phyloP scores from a whole-genome alignment of 2,329 filamentous ascomycete species.

The Aureobasidium melanogenum region DNA sequence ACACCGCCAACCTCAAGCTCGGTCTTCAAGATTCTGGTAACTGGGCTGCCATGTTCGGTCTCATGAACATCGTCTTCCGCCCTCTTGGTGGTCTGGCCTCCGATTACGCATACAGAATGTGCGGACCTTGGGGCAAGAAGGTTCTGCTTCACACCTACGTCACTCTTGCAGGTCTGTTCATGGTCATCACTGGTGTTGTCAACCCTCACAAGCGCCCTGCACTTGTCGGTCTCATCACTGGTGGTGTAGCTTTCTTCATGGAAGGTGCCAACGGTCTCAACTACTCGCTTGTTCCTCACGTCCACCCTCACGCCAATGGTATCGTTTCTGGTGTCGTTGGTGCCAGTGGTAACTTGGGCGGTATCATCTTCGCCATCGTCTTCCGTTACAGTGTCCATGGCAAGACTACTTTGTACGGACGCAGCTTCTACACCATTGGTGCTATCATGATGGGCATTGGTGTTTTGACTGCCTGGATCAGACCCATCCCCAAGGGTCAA shows the following conservation, averaged over 20 bases:
- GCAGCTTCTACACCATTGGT: slow-evolving; percentile 74
- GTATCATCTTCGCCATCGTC: slow-evolving; percentile 73
- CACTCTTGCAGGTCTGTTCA: slow-evolving; percentile 49
- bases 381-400: slow-evolving; percentile 53
- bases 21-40: slow-evolving; percentile 46
- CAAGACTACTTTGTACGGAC: slow-evolving; percentile 56
- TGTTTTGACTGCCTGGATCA: slow-evolving; percentile 55
- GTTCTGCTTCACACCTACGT: slow-evolving; percentile 48
- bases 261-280: slow-evolving; percentile 81
- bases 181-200: slow-evolving; percentile 53
- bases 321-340: slow-evolving; percentile 69
- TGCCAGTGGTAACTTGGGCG: slow-evolving; percentile 74
- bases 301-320: slow-evolving; percentile 76
- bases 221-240: slow-evolving; percentile 69
- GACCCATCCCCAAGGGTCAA: slow-evolving; percentile 47
- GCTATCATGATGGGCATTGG: slow-evolving; percentile 64
- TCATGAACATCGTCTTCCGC: slow-evolving; percentile 60
- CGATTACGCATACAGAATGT: slow-evolving; percentile 48
- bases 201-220: slow-evolving; percentile 53
- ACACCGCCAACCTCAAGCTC: slow-evolving; percentile 47
- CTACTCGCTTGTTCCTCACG: slow-evolving; percentile 79
- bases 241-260: slow-evolving; percentile 70
- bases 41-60: slow-evolving; percentile 67
- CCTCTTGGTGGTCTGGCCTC: slow-evolving; percentile 56
- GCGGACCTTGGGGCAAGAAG: slow-evolving; percentile 56